Conservation (phyloP, 2,329 filamentous ascomycete genomes). For the Pseudocercospora eumusae region DNA sequence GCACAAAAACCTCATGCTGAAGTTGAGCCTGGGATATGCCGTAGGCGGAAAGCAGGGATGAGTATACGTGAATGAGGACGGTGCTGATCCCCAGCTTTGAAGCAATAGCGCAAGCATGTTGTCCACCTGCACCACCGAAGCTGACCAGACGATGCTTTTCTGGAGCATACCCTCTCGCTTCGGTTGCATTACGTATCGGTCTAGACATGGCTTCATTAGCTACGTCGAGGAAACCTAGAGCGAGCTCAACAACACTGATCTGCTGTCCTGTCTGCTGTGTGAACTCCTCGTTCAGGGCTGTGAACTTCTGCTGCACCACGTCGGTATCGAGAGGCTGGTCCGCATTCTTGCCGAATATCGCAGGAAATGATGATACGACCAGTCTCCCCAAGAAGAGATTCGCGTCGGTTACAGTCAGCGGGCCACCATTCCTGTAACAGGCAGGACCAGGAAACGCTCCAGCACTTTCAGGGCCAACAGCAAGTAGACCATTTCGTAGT, state of each 20-base stretch:
- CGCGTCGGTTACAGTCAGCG: constrained; percentile 42
- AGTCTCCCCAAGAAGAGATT: constrained; percentile 41
- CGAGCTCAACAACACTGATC: constrained; percentile 72
- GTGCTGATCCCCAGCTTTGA: constrained; percentile 76
- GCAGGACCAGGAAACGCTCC: constrained; percentile 39
- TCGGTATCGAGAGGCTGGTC: constrained; percentile 33
- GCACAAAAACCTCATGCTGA: constrained; percentile 76
- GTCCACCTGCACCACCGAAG: constrained; percentile 84
- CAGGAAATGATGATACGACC: constrained; percentile 38
- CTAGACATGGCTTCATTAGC: constrained; percentile 85
- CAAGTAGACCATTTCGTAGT: constrained; percentile 28
- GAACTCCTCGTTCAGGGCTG: constrained; percentile 23
- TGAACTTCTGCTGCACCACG: constrained; percentile 24
- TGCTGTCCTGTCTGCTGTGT: constrained; percentile 47
- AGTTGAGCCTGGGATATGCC: constrained; percentile 63
- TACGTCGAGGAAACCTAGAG: constrained; percentile 80
- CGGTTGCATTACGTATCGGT: constrained; percentile 81
- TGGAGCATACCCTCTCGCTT: constrained; percentile 84
- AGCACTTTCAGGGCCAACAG: constrained; percentile 30
- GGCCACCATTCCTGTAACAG: constrained; percentile 41
- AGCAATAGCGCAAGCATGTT: constrained; percentile 82
- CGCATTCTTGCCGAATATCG: constrained; percentile 40
- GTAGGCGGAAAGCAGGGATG: constrained; percentile 68
- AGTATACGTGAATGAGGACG: constrained; percentile 80
- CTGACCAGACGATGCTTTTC: constrained; percentile 81